These are phyloP conservation scores for Coemansia furcata DNA, from an alignment of 192 early-diverging fungal genomes.

Conservation along the genomic window DNA sequence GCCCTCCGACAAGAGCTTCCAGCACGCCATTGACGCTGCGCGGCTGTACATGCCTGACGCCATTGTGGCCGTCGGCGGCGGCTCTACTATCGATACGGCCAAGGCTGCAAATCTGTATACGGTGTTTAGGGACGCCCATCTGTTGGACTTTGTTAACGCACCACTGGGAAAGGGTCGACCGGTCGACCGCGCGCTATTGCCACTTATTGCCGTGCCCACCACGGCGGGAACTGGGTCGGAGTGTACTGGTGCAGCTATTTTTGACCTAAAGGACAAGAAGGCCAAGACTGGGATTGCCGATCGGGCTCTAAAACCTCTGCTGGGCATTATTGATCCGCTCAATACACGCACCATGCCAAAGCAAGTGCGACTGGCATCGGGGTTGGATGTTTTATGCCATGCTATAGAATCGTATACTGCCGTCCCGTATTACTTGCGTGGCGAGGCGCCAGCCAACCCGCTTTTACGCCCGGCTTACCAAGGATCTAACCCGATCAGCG, in stretches of 20 bases:
- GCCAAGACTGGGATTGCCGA: conserved; percentile 91
- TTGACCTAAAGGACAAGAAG: conserved; percentile 78
- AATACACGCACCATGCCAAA: conserved; percentile 85
- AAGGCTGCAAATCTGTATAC: conserved; percentile 90
- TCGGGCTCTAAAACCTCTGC: conserved; percentile 76
- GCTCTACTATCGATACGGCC: conserved; percentile 86
- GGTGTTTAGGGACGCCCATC: conserved; percentile 74
- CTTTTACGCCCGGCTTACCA: conserved; percentile 86
- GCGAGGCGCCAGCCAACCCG: conserved; percentile 76
- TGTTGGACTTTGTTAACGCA: conserved; percentile 90
- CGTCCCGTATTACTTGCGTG: conserved; percentile 75
- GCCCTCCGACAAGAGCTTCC: conserved; percentile 80
- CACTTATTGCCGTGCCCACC: conserved; percentile 74
- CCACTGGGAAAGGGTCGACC: conserved; percentile 85
- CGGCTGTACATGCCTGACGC: conserved; percentile 73
- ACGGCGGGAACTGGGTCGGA: conserved; percentile 80
- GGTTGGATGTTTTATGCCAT: conserved; percentile 89
- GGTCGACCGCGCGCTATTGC: conserved; percentile 69
- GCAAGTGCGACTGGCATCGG: conserved; percentile 81
- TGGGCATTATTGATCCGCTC: conserved; percentile 85
- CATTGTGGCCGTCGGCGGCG: conserved; percentile 88
- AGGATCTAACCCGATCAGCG: conserved; percentile 89
- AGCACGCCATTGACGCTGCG: conserved; percentile 78
- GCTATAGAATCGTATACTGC: conserved; percentile 91
- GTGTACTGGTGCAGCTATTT: conserved; percentile 91